Percentiles rank a stretch among this genome's conserved stretches.
phyloP scores from a whole-genome alignment of 2,329 filamentous ascomycete species.

The Alternaria hordeiaustralica region DNA sequence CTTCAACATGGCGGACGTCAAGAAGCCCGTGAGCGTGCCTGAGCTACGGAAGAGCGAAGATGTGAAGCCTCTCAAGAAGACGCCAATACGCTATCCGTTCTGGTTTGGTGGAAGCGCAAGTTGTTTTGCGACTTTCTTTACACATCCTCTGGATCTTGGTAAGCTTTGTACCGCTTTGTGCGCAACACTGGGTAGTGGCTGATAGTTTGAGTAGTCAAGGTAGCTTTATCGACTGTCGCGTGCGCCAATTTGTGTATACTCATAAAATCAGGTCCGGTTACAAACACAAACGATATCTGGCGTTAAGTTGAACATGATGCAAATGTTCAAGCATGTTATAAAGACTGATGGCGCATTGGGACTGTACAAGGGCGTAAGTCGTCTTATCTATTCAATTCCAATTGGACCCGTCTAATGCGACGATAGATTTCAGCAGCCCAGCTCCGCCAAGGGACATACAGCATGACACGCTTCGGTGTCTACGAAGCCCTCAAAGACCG shows the following conservation, averaged over 20 bases:
- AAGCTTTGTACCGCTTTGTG: slow-evolving; percentile 49
- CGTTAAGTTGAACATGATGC: slow-evolving; percentile 76
- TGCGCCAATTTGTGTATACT: slow-evolving; percentile 17
- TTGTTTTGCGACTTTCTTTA: slow-evolving; percentile 88
- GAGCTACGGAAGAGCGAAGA: slow-evolving; percentile 52
- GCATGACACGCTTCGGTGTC: slow-evolving; percentile 92
- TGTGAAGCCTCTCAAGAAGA: slow-evolving; percentile 40
- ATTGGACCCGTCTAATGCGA: background rate
- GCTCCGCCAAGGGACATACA: slow-evolving; percentile 91
- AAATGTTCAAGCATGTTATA: slow-evolving; percentile 84
- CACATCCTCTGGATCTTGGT: slow-evolving; percentile 92
- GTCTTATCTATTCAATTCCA: background rate
- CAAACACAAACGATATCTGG: slow-evolving; percentile 77
- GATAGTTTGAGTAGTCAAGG: slow-evolving; percentile 52
- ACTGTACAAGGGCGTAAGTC: slow-evolving; percentile 79
- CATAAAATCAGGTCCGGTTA: slow-evolving; percentile 71
- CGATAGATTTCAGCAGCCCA: slow-evolving; percentile 83
- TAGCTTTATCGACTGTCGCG: slow-evolving; percentile 27
- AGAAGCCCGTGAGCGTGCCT: slow-evolving; percentile 39
- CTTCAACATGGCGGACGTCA: slow-evolving; percentile 50
- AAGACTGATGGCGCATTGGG: slow-evolving; percentile 77
- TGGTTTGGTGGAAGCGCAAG: slow-evolving; percentile 98
- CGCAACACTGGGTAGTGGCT: slow-evolving; percentile 24
- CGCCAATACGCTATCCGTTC: slow-evolving; percentile 56
- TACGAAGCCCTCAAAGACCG: slow-evolving; percentile 90